These are phyloP conservation scores for Boletellus deceptivus DNA, from an alignment of 1,284 basidiomycete genomes.

Conservation along the genomic window DNA sequence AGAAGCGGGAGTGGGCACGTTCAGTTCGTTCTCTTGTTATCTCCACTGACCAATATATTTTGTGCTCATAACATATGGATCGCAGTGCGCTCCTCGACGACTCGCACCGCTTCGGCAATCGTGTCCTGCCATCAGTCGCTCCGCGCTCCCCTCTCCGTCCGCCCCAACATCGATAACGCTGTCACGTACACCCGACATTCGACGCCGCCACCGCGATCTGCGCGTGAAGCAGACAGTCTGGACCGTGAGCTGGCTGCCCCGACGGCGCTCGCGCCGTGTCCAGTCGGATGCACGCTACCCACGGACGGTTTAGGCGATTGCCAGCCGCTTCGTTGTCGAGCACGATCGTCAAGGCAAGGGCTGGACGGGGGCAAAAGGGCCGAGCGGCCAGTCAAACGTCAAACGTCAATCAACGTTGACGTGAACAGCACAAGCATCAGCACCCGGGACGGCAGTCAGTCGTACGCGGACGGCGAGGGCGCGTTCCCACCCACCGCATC, in stretches of 20 bases:
- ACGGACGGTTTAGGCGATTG: conserved; percentile 63
- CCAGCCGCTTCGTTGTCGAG: conserved; percentile 70
- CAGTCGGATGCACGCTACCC: conserved; percentile 60
- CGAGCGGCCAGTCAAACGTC: too few relatives aligned
- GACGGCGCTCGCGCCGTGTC: conserved; percentile 47
- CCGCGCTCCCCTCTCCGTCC: conserved; percentile 2
- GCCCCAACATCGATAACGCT: conserved; percentile 8
- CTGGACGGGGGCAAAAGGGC: conserved; percentile 33
- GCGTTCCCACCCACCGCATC: conserved; percentile 50
- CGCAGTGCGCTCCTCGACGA: conserved; percentile 54
- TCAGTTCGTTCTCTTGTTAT: too few relatives aligned
- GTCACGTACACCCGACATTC: conserved; percentile 63
- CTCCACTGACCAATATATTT: too few relatives aligned
- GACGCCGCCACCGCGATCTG: conserved; percentile 61
- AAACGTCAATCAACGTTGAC: too few relatives aligned
- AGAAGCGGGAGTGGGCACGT: too few relatives aligned
- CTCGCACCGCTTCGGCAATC: conserved; percentile 49
- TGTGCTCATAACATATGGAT: too few relatives aligned
- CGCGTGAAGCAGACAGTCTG: conserved; percentile 52
- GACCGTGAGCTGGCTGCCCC: conserved; percentile 58
- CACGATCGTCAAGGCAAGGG: conserved; percentile 69
- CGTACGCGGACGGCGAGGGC: not conserved
- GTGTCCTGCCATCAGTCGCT: conserved; percentile 39
- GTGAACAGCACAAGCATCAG: too few relatives aligned
- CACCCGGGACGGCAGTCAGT: not conserved